Evolutionary conservation across 2,329 filamentous ascomycete species (phyloP).

Genomic region (Lasiodiplodia gonubiensis): DNA sequence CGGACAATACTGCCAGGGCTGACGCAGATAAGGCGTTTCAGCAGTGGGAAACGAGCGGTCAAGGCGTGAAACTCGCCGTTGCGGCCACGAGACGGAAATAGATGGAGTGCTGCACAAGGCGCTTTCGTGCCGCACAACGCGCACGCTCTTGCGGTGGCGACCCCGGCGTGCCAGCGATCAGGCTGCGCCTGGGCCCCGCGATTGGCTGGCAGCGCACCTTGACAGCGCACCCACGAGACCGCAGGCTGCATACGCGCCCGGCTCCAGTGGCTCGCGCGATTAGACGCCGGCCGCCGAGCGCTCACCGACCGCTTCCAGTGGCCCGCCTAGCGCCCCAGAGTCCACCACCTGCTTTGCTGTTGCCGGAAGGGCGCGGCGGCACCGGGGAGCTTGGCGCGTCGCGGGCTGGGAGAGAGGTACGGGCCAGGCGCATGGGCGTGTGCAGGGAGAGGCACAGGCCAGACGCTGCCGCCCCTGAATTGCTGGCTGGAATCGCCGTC

Average conservation of each 20-base stretch:
- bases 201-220: constrained; percentile 10
- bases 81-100: constrained; percentile 14
- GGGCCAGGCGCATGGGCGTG: constrained; percentile 12
- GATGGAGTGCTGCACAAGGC: constrained; percentile 12
- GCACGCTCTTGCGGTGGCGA: background rate
- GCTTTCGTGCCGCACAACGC: constrained; percentile 5
- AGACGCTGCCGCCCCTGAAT: constrained; percentile 8
- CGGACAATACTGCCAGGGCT: constrained; percentile 7
- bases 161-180: background rate
- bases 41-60: constrained; percentile 13
- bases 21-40: constrained; percentile 18
- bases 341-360: constrained; percentile 1
- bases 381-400: constrained; percentile 8
- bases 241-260: constrained; percentile 21
- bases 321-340: background rate
- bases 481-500: constrained; percentile 10
- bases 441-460: constrained; percentile 2
- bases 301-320: background rate
- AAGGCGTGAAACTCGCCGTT: constrained; percentile 12
- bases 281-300: constrained; percentile 9
- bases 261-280: background rate
- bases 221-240: constrained; percentile 11
- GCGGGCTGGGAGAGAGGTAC: background rate
- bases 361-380: constrained; percentile 15
- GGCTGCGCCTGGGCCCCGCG: background rate